phyloP scores from a whole-genome alignment of 805 yeast genomes.

The Wickerhamiella shivajii region DNA sequence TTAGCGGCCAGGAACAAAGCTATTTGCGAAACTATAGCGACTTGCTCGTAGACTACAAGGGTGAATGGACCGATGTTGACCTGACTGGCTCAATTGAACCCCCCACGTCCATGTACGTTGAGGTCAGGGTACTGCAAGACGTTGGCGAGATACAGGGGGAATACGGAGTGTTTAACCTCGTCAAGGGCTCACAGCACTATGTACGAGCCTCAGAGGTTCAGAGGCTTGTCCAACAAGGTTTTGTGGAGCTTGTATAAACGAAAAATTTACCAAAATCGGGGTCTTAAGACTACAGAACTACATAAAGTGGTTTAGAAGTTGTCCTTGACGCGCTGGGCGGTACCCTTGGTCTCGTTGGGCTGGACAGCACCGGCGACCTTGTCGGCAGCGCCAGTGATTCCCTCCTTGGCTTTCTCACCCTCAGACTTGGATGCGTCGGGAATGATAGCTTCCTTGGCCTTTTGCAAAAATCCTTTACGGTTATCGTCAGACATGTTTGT shows the following conservation, averaged over 20 bases:
- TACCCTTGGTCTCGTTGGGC: slow-evolving; percentile 36
- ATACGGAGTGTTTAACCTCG: slow-evolving; percentile 79
- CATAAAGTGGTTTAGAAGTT: background rate
- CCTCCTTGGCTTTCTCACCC: slow-evolving; percentile 55
- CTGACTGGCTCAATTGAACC: slow-evolving; percentile 81
- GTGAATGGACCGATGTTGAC: slow-evolving; percentile 69
- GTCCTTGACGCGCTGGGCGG: slow-evolving; percentile 38
- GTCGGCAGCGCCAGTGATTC: slow-evolving; percentile 50
- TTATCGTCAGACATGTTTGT: slow-evolving; percentile 28
- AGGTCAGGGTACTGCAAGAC: slow-evolving; percentile 81
- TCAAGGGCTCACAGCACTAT: slow-evolving; percentile 87
- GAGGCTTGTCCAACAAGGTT: slow-evolving; percentile 85
- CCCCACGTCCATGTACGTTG: slow-evolving; percentile 82
- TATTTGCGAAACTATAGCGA: slow-evolving; percentile 60
- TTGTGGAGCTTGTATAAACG: slow-evolving; percentile 69
- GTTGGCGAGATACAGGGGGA: slow-evolving; percentile 97
- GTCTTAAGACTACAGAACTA: too few relatives aligned
- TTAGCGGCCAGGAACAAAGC: slow-evolving; percentile 68
- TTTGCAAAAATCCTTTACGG: slow-evolving; percentile 64
- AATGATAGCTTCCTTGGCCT: slow-evolving; percentile 47
- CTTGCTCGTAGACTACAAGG: slow-evolving; percentile 58
- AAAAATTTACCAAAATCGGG: too few relatives aligned
- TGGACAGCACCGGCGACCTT: slow-evolving; percentile 40
- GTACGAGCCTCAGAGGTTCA: slow-evolving; percentile 93
- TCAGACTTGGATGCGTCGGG: slow-evolving; percentile 57